phyloP scores from a whole-genome alignment of 495 filamentous ascomycete species.

The Opeltia flavorubescens region DNA sequence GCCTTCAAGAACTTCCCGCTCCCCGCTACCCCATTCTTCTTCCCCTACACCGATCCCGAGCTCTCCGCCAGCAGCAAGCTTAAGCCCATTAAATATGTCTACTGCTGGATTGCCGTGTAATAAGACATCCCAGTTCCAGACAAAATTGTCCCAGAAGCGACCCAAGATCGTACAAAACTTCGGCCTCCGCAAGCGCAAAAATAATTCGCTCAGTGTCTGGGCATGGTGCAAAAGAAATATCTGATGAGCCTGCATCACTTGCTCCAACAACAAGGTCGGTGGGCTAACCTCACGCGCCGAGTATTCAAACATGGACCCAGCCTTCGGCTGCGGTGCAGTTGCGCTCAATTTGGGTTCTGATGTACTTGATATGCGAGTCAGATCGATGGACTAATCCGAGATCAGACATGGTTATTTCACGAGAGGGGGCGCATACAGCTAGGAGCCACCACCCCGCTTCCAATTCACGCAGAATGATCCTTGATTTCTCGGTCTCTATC shows the following conservation, averaged over 20 bases:
- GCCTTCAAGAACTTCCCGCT: constrained; percentile 80
- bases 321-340: constrained; percentile 10
- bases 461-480: constrained; percentile 73
- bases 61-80: constrained; percentile 81
- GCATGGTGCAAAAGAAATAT: constrained; percentile 82
- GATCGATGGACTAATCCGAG: constrained; percentile 49
- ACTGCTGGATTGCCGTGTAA: constrained; percentile 77
- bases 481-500: constrained; percentile 78
- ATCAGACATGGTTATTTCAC: constrained; percentile 9
- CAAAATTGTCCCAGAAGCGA: constrained; percentile 72
- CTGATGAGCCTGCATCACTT: constrained; percentile 68
- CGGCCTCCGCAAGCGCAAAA: constrained; percentile 41
- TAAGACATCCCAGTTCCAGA: constrained; percentile 76
- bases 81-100: constrained; percentile 67
- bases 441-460: constrained; percentile 91
- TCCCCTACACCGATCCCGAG: constrained; percentile 88
- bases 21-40: constrained; percentile 83
- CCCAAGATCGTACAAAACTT: constrained; percentile 51
- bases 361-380: constrained; percentile 40
- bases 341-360: constrained; percentile 14
- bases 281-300: constrained; percentile 81
- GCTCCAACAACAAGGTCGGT: constrained; percentile 59
- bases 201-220: constrained; percentile 49
- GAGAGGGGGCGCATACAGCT: constrained; percentile 39
- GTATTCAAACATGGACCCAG: constrained; percentile 45